Base-by-base conservation (phyloP, 495 filamentous ascomycete genomes). In the Penicillium egyptiacum region DNA sequence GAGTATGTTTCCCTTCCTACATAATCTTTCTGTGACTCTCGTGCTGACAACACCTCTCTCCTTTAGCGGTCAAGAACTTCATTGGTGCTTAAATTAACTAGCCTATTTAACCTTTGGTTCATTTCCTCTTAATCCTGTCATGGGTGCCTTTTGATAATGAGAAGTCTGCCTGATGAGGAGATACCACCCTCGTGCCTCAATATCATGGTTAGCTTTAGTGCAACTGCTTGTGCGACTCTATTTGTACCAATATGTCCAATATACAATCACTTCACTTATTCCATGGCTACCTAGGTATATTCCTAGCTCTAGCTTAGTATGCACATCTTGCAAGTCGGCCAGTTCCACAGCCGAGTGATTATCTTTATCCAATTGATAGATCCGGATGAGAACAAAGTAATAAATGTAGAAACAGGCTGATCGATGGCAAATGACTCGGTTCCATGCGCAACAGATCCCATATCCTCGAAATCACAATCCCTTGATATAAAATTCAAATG, bases 21-120 rank as follows among this genome's bases (percentile, higher is more conserved):
- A 16, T 22, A 30, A 17, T 14, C 4, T 50, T 19, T 28, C 41
- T 26, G 4, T 9, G 20, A 56, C 5, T 30, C 22, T 16, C 41
- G 47, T 37, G 26, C 64, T 69, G 68, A 70, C 55, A 4, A n/a
- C 4, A 3, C 52, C 3, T 46, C 9, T 22, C 16, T 22, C 40
- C 55, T 44, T 8, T 42, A 83, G 79, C 86, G 64, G 83, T 93
- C 76, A 92, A 89, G 83, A 73, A 70, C 50, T 93, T 93, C 65
- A 73, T 92, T 59, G 81, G 83, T 66, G 87, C 86, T 58, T 89
- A 85, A 78, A 55, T 60, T 26, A 53, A 49, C n/a, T 44, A 8
- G 20, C 16, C 52, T 30, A 33, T 30, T 33, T 28, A 54, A 26
- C 28, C 20, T 35, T 22, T 43, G 41, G 30, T 6, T 19, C 39